phyloP scores from a whole-genome alignment of 140 eudicot genomes.

The Ambrosia hybrid region DNA sequence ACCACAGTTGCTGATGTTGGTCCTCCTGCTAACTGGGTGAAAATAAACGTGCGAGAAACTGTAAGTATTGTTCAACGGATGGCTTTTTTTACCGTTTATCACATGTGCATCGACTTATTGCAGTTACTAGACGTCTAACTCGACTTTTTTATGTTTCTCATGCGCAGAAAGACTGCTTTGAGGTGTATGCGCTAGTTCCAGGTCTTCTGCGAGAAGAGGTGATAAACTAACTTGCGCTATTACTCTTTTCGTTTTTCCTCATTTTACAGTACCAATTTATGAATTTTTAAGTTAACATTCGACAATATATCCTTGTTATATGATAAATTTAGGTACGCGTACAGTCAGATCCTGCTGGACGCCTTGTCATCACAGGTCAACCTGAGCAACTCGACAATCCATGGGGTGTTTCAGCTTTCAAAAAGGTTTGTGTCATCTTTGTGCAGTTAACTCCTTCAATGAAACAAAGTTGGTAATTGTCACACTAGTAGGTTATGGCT shows the following conservation, averaged over 20 bases:
- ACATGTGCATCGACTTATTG: background rate
- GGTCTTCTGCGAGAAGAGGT: constrained; percentile 98
- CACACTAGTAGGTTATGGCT: background rate
- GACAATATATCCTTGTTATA: background rate
- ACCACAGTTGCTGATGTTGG: constrained; percentile 86
- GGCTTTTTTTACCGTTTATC: background rate
- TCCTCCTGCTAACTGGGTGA: constrained; percentile 99
- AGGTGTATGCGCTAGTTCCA: constrained; percentile 92
- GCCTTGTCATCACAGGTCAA: constrained; percentile 90
- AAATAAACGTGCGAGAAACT: constrained; percentile 82
- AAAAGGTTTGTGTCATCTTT: constrained; percentile 53
- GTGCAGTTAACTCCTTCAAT: background rate
- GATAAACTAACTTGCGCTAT: background rate
- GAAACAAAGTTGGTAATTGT: background rate
- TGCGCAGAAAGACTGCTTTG: constrained; percentile 86
- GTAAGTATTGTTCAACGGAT: constrained; percentile 46
- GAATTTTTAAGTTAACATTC: background rate
- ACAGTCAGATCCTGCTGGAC: constrained; percentile 98
- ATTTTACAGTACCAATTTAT: background rate
- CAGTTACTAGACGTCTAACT: constrained; percentile 16
- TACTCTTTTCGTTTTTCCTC: background rate
- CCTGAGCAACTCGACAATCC: constrained; percentile 97
- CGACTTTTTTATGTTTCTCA: constrained; percentile 11
- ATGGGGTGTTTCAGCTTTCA: constrained; percentile 90
- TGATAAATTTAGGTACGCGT: constrained; percentile 71